Conservation (phyloP, 768 basidiomycete genomes). For the Hericium erinaceus region DNA sequence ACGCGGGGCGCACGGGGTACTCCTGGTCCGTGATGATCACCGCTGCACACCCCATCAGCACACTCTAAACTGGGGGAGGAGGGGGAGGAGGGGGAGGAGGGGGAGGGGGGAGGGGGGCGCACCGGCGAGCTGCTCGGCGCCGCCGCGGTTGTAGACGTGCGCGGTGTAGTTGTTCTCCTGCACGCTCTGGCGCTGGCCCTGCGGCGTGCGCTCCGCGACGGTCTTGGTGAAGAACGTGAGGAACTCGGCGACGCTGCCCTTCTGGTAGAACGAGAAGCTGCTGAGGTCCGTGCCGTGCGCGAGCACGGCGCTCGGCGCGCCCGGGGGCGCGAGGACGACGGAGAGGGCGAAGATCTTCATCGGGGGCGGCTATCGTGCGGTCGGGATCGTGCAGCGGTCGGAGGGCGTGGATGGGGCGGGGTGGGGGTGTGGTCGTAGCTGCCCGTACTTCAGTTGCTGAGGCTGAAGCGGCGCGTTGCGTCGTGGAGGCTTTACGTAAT, state of each 20-base stretch:
- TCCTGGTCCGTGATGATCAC: conserved; percentile 93
- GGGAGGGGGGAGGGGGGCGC: conserved; percentile 18
- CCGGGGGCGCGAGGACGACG: conserved; percentile 57
- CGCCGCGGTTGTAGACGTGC: conserved; percentile 87
- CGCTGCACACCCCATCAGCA: conserved; percentile 32
- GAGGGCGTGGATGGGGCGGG: too few species aligned
- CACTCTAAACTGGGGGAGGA: conserved; percentile 1
- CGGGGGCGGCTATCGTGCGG: too few species aligned
- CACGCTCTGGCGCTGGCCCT: conserved; percentile 87
- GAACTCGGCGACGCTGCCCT: conserved; percentile 82
- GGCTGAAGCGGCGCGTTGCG: too few species aligned
- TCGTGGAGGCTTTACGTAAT: too few species aligned
- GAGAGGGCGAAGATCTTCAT: conserved; percentile 90
- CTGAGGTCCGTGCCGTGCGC: conserved; percentile 70
- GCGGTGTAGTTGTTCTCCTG: conserved; percentile 91
- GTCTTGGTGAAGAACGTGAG: conserved; percentile 92
- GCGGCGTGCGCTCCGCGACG: conserved; percentile 77
- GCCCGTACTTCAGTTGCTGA: too few species aligned
- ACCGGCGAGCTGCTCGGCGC: conserved; percentile 83
- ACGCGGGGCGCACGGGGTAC: conserved; percentile 94
- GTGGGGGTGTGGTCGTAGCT: too few species aligned
- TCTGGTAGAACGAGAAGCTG: conserved; percentile 91
- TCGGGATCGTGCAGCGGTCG: too few species aligned
- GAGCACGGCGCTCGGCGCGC: conserved; percentile 55
- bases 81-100: background rate